Evolutionary conservation across 2,329 filamentous ascomycete genomes (phyloP).

Genomic region (Ploettnerulaceae sp.): DNA sequence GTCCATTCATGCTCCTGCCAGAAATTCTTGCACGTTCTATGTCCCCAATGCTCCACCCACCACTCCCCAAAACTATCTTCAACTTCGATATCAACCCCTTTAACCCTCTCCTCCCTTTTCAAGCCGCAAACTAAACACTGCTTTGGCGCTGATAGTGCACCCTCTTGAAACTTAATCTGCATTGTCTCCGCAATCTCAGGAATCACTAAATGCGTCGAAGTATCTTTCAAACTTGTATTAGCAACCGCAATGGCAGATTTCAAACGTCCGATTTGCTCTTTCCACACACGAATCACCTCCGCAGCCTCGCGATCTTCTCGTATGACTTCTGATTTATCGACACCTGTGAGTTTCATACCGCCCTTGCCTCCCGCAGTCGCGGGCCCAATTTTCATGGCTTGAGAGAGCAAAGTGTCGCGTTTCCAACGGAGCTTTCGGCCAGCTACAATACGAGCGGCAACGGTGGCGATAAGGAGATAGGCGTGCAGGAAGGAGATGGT

Average conservation of each 20-base stretch:
- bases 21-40: conserved; percentile 74
- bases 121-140: conserved; percentile 82
- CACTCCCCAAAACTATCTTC: conserved; percentile 94
- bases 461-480: conserved; percentile 59
- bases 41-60: conserved; percentile 90
- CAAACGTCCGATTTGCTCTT: conserved; percentile 67
- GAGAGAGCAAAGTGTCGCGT: conserved; percentile 75
- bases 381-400: conserved; percentile 79
- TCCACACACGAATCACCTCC: conserved; percentile 73
- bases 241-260: conserved; percentile 66
- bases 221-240: conserved; percentile 41
- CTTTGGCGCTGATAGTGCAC: conserved; percentile 68
- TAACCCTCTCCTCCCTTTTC: conserved; percentile 78
- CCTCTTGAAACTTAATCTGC: conserved; percentile 62
- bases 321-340: conserved; percentile 77
- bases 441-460: conserved; percentile 75
- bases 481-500: conserved; percentile 59
- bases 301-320: conserved; percentile 82
- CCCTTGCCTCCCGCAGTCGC: conserved; percentile 70
- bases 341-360: conserved; percentile 84
- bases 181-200: conserved; percentile 70
- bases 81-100: conserved; percentile 63
- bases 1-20: conserved; percentile 73
- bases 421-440: conserved; percentile 88
- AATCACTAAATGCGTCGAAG: conserved; percentile 40